phyloP scores from a whole-genome alignment of 1,284 basidiomycete species.

The Neonothopanus nambi region DNA sequence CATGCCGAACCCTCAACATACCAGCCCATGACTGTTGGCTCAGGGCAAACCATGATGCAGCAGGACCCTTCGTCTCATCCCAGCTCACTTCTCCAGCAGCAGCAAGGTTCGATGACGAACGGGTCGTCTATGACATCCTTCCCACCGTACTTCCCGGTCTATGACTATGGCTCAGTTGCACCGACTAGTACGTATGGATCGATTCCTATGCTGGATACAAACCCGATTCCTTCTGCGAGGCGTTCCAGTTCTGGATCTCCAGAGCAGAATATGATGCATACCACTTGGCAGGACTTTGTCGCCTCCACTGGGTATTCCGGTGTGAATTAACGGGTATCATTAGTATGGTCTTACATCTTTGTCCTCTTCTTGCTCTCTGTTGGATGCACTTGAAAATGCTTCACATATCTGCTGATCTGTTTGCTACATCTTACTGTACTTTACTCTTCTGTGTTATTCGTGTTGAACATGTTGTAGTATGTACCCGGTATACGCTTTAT shows the following conservation, averaged over 20 bases:
- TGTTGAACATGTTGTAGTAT: too few species aligned
- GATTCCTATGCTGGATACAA: constrained; percentile 37
- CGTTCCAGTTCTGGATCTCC: constrained; percentile 46
- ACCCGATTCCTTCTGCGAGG: constrained; percentile 36
- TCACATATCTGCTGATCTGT: too few species aligned
- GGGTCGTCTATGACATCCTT: constrained; percentile 36
- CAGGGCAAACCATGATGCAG: constrained; percentile 9
- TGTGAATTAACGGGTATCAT: background rate
- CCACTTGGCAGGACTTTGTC: constrained; percentile 63
- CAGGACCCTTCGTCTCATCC: background rate
- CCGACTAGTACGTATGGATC: constrained; percentile 30
- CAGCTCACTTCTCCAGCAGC: constrained; percentile 10
- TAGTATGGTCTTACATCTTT: background rate
- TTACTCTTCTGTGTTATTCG: too few species aligned
- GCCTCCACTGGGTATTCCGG: constrained; percentile 2
- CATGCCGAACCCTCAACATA: constrained; percentile 31
- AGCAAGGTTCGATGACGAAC: constrained; percentile 17
- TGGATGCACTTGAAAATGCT: too few species aligned
- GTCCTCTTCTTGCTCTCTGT: constrained; percentile 1
- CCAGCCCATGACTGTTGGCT: constrained; percentile 7
- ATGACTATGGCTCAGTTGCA: constrained; percentile 57
- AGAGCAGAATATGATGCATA: constrained; percentile 53
- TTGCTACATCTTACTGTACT: too few species aligned
- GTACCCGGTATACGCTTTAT: too few species aligned
- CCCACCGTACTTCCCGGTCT: constrained; percentile 76